These are phyloP conservation scores for Metschnikowia peoriensis DNA, from an alignment of 805 yeast genomes.

Conservation along the genomic window DNA sequence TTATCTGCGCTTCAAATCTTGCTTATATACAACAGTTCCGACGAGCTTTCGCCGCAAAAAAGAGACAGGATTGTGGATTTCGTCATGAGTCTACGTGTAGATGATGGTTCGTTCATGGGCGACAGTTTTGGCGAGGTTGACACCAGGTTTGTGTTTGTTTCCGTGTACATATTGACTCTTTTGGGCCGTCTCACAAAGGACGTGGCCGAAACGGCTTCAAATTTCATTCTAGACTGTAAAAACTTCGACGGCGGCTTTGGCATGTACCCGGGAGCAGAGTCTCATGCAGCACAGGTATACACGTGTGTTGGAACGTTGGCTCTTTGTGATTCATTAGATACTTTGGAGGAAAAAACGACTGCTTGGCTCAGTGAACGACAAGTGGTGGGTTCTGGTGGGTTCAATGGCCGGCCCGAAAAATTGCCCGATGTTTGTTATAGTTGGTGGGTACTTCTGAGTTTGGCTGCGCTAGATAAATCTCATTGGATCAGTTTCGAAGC, in stretches of 20 bases:
- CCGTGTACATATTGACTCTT: conserved; percentile 69
- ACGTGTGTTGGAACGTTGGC: conserved; percentile 83
- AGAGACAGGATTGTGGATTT: conserved; percentile 29
- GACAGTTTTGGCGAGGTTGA: conserved; percentile 92
- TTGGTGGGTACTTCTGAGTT: conserved; percentile 92
- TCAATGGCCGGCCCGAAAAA: conserved; percentile 95
- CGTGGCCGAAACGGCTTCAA: conserved; percentile 59
- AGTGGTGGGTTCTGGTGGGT: conserved; percentile 72
- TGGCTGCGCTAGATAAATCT: conserved; percentile 61
- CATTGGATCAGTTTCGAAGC: conserved; percentile 75
- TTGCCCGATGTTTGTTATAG: conserved; percentile 96
- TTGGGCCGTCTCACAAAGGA: conserved; percentile 60
- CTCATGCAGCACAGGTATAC: conserved; percentile 90
- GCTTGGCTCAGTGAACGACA: conserved; percentile 95
- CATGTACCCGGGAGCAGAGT: conserved; percentile 88
- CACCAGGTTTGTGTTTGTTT: conserved; percentile 85
- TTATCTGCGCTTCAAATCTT: conserved; percentile 83
- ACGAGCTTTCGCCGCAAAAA: conserved; percentile 29
- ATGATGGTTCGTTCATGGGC: conserved; percentile 80
- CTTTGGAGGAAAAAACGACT: conserved; percentile 58
- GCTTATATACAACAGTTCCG: conserved; percentile 55
- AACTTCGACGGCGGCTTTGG: conserved; percentile 98
- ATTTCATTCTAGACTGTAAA: conserved; percentile 64
- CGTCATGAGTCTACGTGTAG: conserved; percentile 45
- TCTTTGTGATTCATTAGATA: conserved; percentile 13